Evolutionary conservation across 352 stramenopile genomes (phyloP).

Genomic region (Chrysophaeum taylorii): DNA sequence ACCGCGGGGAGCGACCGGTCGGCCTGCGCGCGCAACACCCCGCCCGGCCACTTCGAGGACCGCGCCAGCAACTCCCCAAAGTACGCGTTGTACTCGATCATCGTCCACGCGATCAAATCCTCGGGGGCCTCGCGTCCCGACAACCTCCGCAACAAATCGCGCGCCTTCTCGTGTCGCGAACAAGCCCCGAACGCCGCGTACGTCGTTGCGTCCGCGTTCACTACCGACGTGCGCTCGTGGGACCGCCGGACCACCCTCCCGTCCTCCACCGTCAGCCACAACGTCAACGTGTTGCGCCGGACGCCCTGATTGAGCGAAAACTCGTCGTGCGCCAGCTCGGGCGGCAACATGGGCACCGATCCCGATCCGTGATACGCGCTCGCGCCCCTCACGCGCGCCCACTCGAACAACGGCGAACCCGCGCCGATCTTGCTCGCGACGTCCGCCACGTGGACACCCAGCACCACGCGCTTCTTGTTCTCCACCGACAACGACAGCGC

Average conservation of each 20-base stretch:
- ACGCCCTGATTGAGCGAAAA: constrained; percentile 9
- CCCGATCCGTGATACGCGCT: constrained; percentile 6
- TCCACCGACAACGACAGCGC: not conserved
- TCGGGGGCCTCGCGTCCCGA: not conserved
- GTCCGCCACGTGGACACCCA: constrained; percentile 10
- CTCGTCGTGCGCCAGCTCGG: constrained; percentile 9
- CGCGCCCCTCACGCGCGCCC: not conserved
- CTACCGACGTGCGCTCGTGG: not conserved
- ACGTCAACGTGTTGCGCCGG: not conserved
- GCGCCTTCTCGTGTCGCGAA: too few species aligned
- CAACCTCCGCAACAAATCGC: not conserved
- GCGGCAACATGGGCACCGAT: constrained; percentile 9
- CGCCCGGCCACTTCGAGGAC: not conserved
- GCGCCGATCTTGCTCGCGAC: not conserved
- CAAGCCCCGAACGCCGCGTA: not conserved
- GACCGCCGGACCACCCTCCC: not conserved
- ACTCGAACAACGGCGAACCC: not conserved
- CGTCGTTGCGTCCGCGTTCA: not conserved
- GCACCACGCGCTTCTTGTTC: not conserved
- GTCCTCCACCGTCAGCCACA: not conserved
- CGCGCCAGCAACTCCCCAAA: not conserved
- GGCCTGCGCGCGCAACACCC: not conserved
- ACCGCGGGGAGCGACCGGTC: not conserved
- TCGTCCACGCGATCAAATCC: constrained; percentile 10
- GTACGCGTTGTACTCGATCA: constrained; percentile 15